Base-by-base conservation (phyloP, 2,329 filamentous ascomycete species). In the Colletotrichum theobromicola region DNA sequence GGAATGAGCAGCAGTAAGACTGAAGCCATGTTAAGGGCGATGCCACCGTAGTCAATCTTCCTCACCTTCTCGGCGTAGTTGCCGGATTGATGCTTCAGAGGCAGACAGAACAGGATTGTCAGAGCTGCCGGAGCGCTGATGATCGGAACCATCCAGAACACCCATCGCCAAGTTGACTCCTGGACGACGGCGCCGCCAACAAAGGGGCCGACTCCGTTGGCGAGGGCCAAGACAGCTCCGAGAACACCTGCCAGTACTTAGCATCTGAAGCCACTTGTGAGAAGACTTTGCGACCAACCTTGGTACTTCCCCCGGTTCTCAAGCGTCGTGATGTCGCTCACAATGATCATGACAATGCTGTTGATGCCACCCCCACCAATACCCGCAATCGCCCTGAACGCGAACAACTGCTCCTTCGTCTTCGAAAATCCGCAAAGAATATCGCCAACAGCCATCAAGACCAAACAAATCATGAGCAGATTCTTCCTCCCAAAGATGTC, bases 191-290 rank as follows among this genome's bases (percentile, higher is more conserved):
- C 77, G 15, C 81, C 81, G 12, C 80, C 82, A 4, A 83, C 75
- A n/a, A 82, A 77, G 2, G 82, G 82, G 8, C 83, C 82, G 64
- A 87, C 83, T 1, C 86, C 87, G 18, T 83, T 83, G 4, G 78
- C 81, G n/a, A 82, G 70, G 2, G 79, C 81, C 5, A 83, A 75
- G 1, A 81, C 76, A 12, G 79, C 77, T 1, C 80, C 79, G 21
- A 82, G 75, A 4, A 80, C 76, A 2, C 79, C 72, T 71, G 28
- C 21, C 18, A 5, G 5, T 15, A 4, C 63, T 21, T 21, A 70
- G n/a, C 28, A 37, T 30, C 24, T 84, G 1, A 26, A 3, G 37
- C 7, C 21, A n/a, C n/a, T 50, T 3, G n/a, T 65, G 21, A 4
- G 28, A 12, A 12, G 26, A 24, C 15, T 15, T 8, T 24, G 18